phyloP scores from a whole-genome alignment of 1,284 basidiomycete species.

The Leccinum fallax region DNA sequence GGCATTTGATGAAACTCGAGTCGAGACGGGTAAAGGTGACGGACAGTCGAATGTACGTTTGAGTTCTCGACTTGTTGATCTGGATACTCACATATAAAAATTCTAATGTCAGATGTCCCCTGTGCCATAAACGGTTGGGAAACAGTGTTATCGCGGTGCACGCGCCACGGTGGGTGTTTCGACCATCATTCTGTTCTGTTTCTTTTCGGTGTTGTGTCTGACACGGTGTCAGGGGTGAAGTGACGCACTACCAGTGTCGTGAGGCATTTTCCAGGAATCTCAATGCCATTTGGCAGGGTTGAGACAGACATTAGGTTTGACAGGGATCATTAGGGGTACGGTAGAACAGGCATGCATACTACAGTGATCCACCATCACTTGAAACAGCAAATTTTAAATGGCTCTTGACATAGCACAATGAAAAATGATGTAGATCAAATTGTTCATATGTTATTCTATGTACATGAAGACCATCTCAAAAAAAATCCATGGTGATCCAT shows the following conservation, averaged over 20 bases:
- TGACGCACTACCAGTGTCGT: constrained; percentile 92
- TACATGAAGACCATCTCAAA: too few relatives aligned
- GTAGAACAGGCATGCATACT: too few relatives aligned
- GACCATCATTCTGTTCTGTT: background rate
- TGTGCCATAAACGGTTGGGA: constrained; percentile 68
- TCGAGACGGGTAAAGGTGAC: constrained; percentile 86
- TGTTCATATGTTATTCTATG: too few relatives aligned
- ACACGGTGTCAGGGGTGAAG: constrained; percentile 48
- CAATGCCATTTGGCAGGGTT: constrained; percentile 35
- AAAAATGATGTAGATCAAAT: too few relatives aligned
- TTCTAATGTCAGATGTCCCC: background rate
- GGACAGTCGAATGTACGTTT: constrained; percentile 83
- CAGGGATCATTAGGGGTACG: background rate
- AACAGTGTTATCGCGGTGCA: constrained; percentile 95
- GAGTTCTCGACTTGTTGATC: background rate
- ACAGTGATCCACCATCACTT: too few relatives aligned
- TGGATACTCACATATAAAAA: background rate
- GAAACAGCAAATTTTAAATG: too few relatives aligned
- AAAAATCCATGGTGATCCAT: too few relatives aligned
- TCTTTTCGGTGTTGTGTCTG: background rate
- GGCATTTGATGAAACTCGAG: constrained; percentile 75
- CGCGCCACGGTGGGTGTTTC: constrained; percentile 63
- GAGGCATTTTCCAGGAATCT: constrained; percentile 73
- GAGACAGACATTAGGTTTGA: background rate
- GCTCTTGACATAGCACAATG: too few relatives aligned